These are phyloP conservation scores for Ophiostoma sp. DNA, from an alignment of 2,329 filamentous ascomycete species.

Conservation along the genomic window DNA sequence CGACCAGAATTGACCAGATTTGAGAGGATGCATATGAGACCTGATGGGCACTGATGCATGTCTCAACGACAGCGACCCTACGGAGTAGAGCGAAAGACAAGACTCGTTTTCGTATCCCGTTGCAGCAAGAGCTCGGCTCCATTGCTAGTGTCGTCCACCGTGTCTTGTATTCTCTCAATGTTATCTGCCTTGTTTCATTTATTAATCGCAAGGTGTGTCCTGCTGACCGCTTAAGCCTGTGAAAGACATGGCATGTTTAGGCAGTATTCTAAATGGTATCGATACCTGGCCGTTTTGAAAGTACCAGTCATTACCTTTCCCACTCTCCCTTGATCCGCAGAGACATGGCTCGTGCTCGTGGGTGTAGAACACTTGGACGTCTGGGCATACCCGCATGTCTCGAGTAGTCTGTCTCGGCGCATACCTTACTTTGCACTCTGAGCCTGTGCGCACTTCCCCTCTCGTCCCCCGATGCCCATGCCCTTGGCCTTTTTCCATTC, in stretches of 20 bases:
- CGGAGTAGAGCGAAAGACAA: not conserved
- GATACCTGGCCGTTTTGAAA: no score
- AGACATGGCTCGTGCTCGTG: not conserved
- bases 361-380: not conserved
- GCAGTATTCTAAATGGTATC: no score
- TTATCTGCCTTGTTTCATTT: no score
- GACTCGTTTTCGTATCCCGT: not conserved
- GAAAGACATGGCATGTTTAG: no score
- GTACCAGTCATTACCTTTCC: not conserved
- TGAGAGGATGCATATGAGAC: no score
- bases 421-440: not conserved
- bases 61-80: not conserved
- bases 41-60: not conserved
- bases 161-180: no score
- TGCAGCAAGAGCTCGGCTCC: not conserved
- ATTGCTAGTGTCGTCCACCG: no score
- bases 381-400: constrained; percentile 9
- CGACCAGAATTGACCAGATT: no score
- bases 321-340: not conserved
- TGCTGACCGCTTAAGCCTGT: no score
- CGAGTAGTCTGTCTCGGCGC: constrained; percentile 2
- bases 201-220: no score
- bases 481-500: not conserved
- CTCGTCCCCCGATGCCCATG: not conserved
- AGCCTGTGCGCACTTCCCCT: not conserved